phyloP scores from a whole-genome alignment of 23 red algal species.

The Gracilaria gracilis region DNA sequence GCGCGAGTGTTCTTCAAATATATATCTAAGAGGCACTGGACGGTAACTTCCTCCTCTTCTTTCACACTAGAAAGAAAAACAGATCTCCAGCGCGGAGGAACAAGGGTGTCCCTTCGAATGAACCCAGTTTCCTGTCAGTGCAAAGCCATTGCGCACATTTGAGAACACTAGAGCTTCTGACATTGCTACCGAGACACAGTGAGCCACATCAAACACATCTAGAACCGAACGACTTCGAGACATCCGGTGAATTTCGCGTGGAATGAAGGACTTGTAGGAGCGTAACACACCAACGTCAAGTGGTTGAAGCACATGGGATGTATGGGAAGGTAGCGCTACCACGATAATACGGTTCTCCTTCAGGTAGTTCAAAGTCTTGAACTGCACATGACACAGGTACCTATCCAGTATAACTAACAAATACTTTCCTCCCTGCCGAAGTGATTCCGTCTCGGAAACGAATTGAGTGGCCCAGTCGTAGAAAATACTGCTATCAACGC shows the following conservation, averaged over 20 bases:
- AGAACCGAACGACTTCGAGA: too few species aligned
- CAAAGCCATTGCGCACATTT: neutral
- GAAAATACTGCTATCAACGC: neutral
- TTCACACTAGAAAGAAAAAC: neutral
- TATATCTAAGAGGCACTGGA: neutral
- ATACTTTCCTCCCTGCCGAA: neutral
- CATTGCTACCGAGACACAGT: too few species aligned
- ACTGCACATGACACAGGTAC: neutral
- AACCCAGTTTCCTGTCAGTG: neutral
- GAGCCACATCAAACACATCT: too few species aligned
- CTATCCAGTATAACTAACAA: conserved; percentile 8
- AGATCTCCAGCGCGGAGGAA: neutral
- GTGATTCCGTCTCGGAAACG: neutral
- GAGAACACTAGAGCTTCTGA: too few species aligned
- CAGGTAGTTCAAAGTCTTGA: neutral
- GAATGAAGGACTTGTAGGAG: conserved; percentile 4
- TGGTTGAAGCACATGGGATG: conserved; percentile 12
- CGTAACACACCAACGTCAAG: neutral
- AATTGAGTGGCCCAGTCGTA: conserved; percentile 7
- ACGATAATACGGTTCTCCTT: neutral
- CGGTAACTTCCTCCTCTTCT: neutral
- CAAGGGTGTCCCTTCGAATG: neutral
- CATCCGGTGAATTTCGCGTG: too few species aligned
- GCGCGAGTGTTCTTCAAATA: neutral
- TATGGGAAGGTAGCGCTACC: neutral